These are phyloP conservation scores for Pichia cactophila DNA, from an alignment of 1,139 yeast species.

Conservation along the genomic window DNA sequence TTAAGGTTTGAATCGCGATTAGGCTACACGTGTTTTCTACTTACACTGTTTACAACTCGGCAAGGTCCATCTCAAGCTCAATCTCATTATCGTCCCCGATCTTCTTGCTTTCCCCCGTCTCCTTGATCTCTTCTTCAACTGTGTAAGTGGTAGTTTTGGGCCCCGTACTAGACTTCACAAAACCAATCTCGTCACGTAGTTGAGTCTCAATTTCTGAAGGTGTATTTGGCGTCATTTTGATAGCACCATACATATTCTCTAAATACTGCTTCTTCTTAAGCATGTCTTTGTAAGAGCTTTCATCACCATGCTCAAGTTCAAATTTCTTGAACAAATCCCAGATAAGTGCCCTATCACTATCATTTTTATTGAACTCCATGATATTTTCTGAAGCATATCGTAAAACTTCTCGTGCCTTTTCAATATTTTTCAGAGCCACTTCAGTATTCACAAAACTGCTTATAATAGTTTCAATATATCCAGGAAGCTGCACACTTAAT, in stretches of 20 bases:
- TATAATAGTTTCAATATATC: constrained; percentile 22
- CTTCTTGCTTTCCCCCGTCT: neutral
- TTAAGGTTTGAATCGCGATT: too few species aligned
- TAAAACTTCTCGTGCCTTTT: constrained; percentile 56
- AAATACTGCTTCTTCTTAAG: constrained; percentile 50
- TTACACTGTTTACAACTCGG: too few species aligned
- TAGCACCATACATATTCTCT: constrained; percentile 15
- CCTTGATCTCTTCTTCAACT: constrained; percentile 3
- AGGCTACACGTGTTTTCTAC: too few species aligned
- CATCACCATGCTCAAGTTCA: constrained; percentile 66
- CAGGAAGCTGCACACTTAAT: constrained; percentile 29
- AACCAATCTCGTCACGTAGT: constrained; percentile 42
- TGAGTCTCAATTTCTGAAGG: constrained; percentile 22
- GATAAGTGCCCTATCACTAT: constrained; percentile 14
- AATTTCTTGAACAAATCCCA: constrained; percentile 59
- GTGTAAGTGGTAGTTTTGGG: constrained; percentile 24
- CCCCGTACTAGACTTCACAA: constrained; percentile 40
- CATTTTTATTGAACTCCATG: constrained; percentile 17
- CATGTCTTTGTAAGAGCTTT: constrained; percentile 69
- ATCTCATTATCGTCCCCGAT: constrained; percentile 53
- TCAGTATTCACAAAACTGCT: constrained; percentile 36
- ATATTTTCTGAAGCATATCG: constrained; percentile 41
- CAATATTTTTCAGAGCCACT: constrained; percentile 37
- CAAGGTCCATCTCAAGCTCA: constrained; percentile 31
- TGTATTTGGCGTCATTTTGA: neutral